A percentile compares a stretch with the other conserved stretches of the same genome.
These are phyloP conservation scores for Amorphotheca resinae DNA, from an alignment of 495 filamentous ascomycete species.

Conservation along the genomic window DNA sequence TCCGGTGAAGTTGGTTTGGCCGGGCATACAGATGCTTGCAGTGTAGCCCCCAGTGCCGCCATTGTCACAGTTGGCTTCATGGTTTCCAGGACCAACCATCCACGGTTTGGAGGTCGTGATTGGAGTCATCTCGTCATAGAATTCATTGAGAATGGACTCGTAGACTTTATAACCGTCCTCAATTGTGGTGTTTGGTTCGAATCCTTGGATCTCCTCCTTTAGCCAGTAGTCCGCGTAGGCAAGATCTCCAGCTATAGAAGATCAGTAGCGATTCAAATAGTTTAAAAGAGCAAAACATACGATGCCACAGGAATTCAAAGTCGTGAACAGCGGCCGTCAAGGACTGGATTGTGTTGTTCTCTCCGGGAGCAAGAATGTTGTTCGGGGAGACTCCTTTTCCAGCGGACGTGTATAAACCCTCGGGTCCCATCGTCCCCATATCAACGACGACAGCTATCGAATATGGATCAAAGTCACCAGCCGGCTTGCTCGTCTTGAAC, in stretches of 20 bases:
- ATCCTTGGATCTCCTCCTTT: slow-evolving; percentile 28
- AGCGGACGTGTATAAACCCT: slow-evolving; percentile 21
- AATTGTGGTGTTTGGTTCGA: slow-evolving; percentile 28
- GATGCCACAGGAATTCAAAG: slow-evolving; percentile 29
- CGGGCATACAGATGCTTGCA: slow-evolving; percentile 7
- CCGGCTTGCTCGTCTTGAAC: slow-evolving; percentile 20
- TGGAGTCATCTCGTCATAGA: slow-evolving; percentile 29
- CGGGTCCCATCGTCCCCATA: slow-evolving; percentile 32
- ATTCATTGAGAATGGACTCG: slow-evolving; percentile 39
- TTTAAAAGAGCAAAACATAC: slow-evolving; percentile 34
- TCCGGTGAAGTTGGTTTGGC: slow-evolving; percentile 42
- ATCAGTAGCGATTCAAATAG: too few relatives aligned
- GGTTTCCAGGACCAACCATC: slow-evolving; percentile 23
- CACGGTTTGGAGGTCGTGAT: slow-evolving; percentile 16
- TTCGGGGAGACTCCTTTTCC: slow-evolving; percentile 14
- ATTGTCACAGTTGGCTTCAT: slow-evolving; percentile 27
- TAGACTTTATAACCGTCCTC: slow-evolving; percentile 32
- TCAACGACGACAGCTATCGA: slow-evolving; percentile 39
- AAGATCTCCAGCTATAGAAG: background rate
- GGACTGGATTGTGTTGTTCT: slow-evolving; percentile 27
- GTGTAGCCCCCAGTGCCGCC: slow-evolving; percentile 20
- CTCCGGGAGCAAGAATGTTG: slow-evolving; percentile 22
- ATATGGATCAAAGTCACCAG: slow-evolving; percentile 35
- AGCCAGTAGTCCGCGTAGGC: background rate
- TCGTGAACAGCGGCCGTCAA: slow-evolving; percentile 11